phyloP scores from a whole-genome alignment of 1,139 yeast genomes.

The Candida smagusa region DNA sequence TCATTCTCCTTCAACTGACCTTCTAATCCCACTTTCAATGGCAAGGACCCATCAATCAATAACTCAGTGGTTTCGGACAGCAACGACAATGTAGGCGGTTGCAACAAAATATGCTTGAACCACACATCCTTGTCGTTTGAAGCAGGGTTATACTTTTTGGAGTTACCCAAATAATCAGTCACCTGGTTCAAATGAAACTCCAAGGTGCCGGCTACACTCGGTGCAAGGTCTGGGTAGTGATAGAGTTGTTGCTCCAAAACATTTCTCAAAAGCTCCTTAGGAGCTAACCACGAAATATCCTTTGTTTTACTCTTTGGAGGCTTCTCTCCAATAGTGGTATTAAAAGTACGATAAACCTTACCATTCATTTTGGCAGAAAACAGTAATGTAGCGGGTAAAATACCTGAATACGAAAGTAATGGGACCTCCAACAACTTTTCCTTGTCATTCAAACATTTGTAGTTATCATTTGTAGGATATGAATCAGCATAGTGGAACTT shows the following conservation, averaged over 20 bases:
- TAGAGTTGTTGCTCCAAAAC: conserved; percentile 34
- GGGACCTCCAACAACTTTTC: conserved; percentile 49
- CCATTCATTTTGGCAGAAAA: conserved; percentile 59
- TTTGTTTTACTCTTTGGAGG: conserved; percentile 3
- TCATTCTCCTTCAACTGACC: conserved; percentile 25
- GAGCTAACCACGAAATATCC: conserved; percentile 22
- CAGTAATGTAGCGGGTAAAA: conserved; percentile 67
- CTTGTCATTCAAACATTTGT: conserved; percentile 52
- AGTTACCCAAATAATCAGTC: conserved; percentile 74
- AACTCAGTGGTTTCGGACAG: conserved; percentile 41
- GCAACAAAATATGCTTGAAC: conserved; percentile 60
- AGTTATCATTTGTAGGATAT: conserved; percentile 22
- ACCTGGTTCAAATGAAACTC: conserved; percentile 65
- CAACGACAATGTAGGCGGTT: conserved; percentile 49
- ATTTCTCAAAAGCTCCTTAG: conserved; percentile 29
- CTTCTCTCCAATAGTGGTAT: conserved; percentile 18
- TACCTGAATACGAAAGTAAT: conserved; percentile 59
- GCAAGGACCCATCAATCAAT: conserved; percentile 36
- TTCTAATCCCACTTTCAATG: conserved; percentile 19
- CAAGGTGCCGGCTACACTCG: conserved; percentile 53
- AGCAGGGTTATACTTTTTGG: conserved; percentile 50
- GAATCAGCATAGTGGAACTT: conserved; percentile 37
- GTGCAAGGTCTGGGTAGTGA: conserved; percentile 20
- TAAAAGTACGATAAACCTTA: conserved; percentile 24
- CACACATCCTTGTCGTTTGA: conserved; percentile 46